These are phyloP conservation scores for Ceratocystiopsis brevicomis DNA, from an alignment of 2,329 filamentous ascomycete genomes.

Conservation along the genomic window DNA sequence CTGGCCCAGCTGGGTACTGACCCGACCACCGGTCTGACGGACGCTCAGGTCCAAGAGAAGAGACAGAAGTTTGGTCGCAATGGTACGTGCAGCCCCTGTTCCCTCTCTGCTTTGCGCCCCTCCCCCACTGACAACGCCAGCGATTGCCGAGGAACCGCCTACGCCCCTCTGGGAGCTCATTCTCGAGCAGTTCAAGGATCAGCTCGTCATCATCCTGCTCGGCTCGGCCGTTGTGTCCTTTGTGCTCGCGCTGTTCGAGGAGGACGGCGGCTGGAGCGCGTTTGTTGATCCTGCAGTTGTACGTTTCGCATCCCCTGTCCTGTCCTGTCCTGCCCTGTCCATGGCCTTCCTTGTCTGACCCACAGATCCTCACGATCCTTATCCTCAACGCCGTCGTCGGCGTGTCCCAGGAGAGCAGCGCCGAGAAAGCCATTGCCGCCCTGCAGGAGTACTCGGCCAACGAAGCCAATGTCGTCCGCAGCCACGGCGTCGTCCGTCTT, in stretches of 20 bases:
- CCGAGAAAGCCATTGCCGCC: constrained; percentile 94
- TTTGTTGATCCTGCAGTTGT: constrained; percentile 94
- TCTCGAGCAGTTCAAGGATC: constrained; percentile 97
- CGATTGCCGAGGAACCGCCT: constrained; percentile 69
- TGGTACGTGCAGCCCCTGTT: constrained; percentile 25
- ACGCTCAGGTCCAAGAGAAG: constrained; percentile 36
- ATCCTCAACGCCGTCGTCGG: constrained; percentile 94
- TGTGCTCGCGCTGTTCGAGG: constrained; percentile 78
- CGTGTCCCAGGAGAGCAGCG: constrained; percentile 95
- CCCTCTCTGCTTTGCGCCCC: not conserved
- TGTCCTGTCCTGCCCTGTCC: constrained; percentile 1
- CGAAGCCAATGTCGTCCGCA: constrained; percentile 80
- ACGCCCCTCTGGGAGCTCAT: constrained; percentile 94
- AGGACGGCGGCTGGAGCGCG: constrained; percentile 83
- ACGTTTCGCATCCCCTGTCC: constrained; percentile 24
- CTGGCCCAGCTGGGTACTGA: constrained; percentile 39
- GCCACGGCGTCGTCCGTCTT: constrained; percentile 58
- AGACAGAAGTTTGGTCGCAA: constrained; percentile 46
- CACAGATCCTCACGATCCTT: constrained; percentile 82
- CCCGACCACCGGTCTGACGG: constrained; percentile 33
- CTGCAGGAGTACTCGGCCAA: constrained; percentile 98
- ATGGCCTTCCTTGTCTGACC: not conserved
- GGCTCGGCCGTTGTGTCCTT: constrained; percentile 89
- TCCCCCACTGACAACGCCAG: constrained; percentile 15
- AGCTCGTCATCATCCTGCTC: constrained; percentile 86